Evolutionary conservation across 192 early-diverging fungal species (phyloP).

Genomic region (Paraglomus brasilianum): DNA sequence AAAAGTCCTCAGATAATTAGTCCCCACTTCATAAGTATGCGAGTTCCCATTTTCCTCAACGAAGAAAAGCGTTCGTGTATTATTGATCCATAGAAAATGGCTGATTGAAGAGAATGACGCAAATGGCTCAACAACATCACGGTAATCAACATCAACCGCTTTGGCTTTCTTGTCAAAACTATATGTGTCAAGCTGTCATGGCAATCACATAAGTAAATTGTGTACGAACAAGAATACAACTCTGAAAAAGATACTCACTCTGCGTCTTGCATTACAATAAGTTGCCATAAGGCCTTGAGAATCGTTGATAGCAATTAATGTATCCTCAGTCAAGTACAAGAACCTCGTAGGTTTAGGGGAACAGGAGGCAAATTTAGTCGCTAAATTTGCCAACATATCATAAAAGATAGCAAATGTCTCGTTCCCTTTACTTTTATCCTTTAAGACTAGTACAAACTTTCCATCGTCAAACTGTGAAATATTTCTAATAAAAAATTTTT

Average conservation of each 20-base stretch:
- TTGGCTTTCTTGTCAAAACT: constrained; percentile 22
- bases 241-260: background rate
- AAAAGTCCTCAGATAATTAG: constrained; percentile 19
- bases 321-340: too few species aligned
- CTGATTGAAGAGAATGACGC: constrained; percentile 22
- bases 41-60: constrained; percentile 19
- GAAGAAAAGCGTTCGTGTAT: constrained; percentile 27
- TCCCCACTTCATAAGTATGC: constrained; percentile 22
- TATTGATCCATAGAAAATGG: constrained; percentile 30
- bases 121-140: constrained; percentile 24
- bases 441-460: too few species aligned
- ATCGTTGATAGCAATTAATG: constrained; percentile 23
- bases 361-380: too few species aligned
- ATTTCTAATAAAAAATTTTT: too few species aligned
- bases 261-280: constrained; percentile 14
- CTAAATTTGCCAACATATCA: too few species aligned
- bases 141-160: constrained; percentile 15
- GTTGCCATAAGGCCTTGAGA: constrained; percentile 27
- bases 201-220: background rate
- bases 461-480: too few species aligned
- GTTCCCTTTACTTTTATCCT: too few species aligned
- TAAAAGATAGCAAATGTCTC: too few species aligned
- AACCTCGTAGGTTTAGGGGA: too few species aligned
- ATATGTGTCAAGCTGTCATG: constrained; percentile 18
- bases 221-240: background rate